Percentiles rank a stretch among this genome's conserved stretches.
Conservation (phyloP, 805 yeast genomes). For the Candida boleticola region DNA sequence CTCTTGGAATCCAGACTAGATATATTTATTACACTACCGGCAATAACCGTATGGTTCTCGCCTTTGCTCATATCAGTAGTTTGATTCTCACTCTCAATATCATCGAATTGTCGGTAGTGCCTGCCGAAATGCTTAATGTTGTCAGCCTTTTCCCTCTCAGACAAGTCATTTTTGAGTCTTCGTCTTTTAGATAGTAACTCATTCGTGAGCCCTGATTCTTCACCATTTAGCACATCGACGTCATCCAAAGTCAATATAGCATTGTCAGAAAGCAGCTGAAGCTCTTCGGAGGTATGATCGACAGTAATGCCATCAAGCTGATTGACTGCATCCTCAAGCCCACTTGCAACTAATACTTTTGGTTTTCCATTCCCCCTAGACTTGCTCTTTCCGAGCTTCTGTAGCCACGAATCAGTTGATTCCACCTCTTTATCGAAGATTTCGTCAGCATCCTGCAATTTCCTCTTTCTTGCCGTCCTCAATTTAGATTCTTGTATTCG, state of each 20-base stretch:
- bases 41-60: neutral
- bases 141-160: conserved; percentile 24
- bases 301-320: conserved; percentile 39
- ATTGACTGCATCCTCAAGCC: conserved; percentile 7
- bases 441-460: conserved; percentile 19
- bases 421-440: conserved; percentile 20
- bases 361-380: conserved; percentile 3
- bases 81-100: conserved; percentile 13
- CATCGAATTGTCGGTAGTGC: conserved; percentile 8
- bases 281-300: conserved; percentile 44
- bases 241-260: conserved; percentile 61
- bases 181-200: conserved; percentile 25
- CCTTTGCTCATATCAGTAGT: conserved; percentile 10
- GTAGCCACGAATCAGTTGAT: conserved; percentile 42
- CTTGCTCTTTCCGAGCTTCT: conserved; percentile 21
- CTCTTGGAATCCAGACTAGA: conserved; percentile 5
- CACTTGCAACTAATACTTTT: conserved; percentile 1
- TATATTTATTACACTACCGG: conserved; percentile 1
- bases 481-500: conserved; percentile 19
- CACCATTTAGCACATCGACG: conserved; percentile 31
- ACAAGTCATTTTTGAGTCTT: conserved; percentile 27
- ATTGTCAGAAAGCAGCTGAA: conserved; percentile 35
- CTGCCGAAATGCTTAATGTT: conserved; percentile 22
- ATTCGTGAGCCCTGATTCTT: conserved; percentile 38
- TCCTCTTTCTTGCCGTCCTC: conserved; percentile 18